Base-by-base conservation (phyloP, 2,329 filamentous ascomycete species). In the Colletotrichum euphorbiae region DNA sequence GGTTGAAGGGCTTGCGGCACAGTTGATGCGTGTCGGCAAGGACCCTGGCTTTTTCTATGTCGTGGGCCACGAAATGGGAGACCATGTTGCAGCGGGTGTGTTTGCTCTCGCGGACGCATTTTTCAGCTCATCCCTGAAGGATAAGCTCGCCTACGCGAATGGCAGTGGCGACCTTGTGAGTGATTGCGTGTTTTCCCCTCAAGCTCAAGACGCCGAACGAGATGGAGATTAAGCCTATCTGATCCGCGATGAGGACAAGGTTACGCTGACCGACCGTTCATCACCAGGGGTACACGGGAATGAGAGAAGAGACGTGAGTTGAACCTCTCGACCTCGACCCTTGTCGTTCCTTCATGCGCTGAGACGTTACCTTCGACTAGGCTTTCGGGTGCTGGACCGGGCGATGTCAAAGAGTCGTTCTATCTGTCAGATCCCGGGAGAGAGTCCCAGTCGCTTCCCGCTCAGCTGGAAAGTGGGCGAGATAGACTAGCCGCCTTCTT, bases 21-120 rank as follows among this genome's bases (percentile, higher is more conserved):
- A 71, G 55, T 59, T 71, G 36, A 58, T 71, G 67, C 67, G 62
- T 36, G 69, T 71, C 42, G 69, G 69, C 51, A 71, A 40, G 55
- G 67, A 71, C 38, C 69, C 69, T 3, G 69, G 69, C 45, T 71
- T 71, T 52, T 71, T 71, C 19, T 71, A 71, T 8, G 67, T 71
- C 31, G 62, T 71, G 8, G 69, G 69, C 1, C 69, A 71, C 43
- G 62, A 50, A 12, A 24, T 71, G 28, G 43, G 54, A 33, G 69
- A 71, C 62, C 58, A 58, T 21, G 69, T 58, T 2, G 62, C 69
- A n/a, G 63, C 58, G n/a, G 46, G 36, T 12, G 38, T 71, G 21
- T 71, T 71, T 40, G 40, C 33, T 2, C 48, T 70, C 19, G 69
- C 69, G n/a, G 36, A 67, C 6, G 17, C 36, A 5, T 71, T 71